A percentile compares a stretch with the other conserved stretches of the same genome.
phyloP scores from a whole-genome alignment of 352 stramenopile genomes.

The Phytophthora capsici region DNA sequence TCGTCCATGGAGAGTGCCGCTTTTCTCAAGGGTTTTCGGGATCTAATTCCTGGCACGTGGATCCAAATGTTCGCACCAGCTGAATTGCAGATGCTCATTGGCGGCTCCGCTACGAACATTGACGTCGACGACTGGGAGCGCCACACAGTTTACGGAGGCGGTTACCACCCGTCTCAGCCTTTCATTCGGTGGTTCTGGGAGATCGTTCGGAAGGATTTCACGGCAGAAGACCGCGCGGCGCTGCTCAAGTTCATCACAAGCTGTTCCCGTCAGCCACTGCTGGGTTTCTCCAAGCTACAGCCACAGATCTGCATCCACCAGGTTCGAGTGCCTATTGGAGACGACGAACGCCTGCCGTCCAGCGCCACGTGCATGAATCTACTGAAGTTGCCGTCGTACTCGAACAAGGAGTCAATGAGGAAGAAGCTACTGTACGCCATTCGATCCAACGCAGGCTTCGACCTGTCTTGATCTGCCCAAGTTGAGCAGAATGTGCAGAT shows the following conservation, averaged over 20 bases:
- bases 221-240: slow-evolving; percentile 81
- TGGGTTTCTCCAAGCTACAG: slow-evolving; percentile 94
- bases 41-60: slow-evolving; percentile 79
- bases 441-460: slow-evolving; percentile 95
- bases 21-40: slow-evolving; percentile 76
- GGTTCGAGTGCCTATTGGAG: slow-evolving; percentile 57
- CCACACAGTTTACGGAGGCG: slow-evolving; percentile 94
- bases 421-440: slow-evolving; percentile 97
- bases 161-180: slow-evolving; percentile 91
- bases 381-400: slow-evolving; percentile 97
- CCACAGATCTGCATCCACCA: slow-evolving; percentile 96
- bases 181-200: slow-evolving; percentile 85
- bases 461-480: slow-evolving; percentile 84
- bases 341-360: slow-evolving; percentile 76
- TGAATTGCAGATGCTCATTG: slow-evolving; percentile 95
- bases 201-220: slow-evolving; percentile 78
- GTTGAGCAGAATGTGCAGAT: too few species aligned
- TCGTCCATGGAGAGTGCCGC: slow-evolving; percentile 61
- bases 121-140: slow-evolving; percentile 95
- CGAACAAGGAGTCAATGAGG: slow-evolving; percentile 93
- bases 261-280: slow-evolving; percentile 89
- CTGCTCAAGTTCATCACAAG: slow-evolving; percentile 98
- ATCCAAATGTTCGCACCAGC: slow-evolving; percentile 87
- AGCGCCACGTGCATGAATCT: slow-evolving; percentile 98
- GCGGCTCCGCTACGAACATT: slow-evolving; percentile 92